These are phyloP conservation scores for Chlorella variabilis DNA, from an alignment of 163 green algal species.

Conservation along the genomic window DNA sequence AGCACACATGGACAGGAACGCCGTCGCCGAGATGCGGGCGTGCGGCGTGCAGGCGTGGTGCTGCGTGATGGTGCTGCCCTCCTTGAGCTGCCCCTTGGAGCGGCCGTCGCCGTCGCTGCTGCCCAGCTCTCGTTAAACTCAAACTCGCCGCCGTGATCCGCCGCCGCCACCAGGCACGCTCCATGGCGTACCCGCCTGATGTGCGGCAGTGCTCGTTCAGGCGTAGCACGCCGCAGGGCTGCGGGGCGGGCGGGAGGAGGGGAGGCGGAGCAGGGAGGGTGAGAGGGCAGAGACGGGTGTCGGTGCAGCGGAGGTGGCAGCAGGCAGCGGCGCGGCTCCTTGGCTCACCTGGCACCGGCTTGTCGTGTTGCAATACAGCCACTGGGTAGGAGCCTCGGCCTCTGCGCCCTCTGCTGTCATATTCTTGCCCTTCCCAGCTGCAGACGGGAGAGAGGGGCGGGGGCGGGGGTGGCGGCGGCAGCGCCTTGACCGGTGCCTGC, in stretches of 20 bases:
- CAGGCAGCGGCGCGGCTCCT: no score
- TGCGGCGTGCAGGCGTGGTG: slow-evolving; percentile 8
- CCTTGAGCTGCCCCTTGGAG: not conserved
- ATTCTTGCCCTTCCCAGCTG: not conserved
- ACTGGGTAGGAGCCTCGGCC: not conserved
- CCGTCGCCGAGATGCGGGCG: not conserved
- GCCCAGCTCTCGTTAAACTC: slow-evolving; percentile 1
- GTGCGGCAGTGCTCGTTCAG: slow-evolving; percentile 32
- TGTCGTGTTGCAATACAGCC: slow-evolving; percentile 3
- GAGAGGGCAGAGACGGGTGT: not conserved
- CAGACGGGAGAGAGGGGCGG: no score
- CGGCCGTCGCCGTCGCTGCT: not conserved
- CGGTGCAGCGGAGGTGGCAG: not conserved
- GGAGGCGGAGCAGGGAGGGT: no score
- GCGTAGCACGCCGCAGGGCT: slow-evolving; percentile 16
- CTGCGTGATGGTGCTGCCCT: not conserved
- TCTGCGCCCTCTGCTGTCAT: not conserved
- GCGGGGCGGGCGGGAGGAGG: no score
- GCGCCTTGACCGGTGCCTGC: no score
- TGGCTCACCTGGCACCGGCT: not conserved
- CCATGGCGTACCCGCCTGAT: slow-evolving; percentile 9
- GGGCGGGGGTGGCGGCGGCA: no score
- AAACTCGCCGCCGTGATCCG: not conserved
- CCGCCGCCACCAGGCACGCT: not conserved
- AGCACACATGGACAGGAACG: not conserved